phyloP scores from a whole-genome alignment of 2,329 filamentous ascomycete genomes.

The Penicillium oxalicum region DNA sequence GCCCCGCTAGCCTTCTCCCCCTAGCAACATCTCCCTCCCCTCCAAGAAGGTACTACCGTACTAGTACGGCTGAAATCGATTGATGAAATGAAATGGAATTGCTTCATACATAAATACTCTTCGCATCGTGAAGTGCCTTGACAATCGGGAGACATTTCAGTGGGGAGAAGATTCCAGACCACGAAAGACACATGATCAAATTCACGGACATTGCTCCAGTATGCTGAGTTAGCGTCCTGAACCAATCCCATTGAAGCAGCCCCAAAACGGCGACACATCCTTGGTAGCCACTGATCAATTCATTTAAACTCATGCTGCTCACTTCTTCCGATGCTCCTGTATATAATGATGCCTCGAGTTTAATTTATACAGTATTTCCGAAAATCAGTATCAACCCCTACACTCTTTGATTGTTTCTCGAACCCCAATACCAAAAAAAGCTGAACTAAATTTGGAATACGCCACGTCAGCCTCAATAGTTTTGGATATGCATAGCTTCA shows the following conservation, averaged over 20 bases:
- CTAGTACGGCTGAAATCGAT: too few species aligned
- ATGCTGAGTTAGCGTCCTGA: background rate
- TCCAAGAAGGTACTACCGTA: too few species aligned
- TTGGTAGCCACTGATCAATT: conserved; percentile 2
- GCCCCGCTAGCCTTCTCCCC: too few species aligned
- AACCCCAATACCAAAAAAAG: conserved; percentile 1
- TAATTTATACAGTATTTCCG: background rate
- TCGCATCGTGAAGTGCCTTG: too few species aligned
- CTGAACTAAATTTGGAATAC: background rate
- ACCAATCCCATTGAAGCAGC: background rate
- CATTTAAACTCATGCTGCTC: conserved; percentile 2
- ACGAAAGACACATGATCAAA: background rate
- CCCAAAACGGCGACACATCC: background rate
- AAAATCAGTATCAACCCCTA: conserved; percentile 1
- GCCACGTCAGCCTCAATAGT: too few species aligned
- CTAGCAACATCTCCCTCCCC: too few species aligned
- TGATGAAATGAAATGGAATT: too few species aligned
- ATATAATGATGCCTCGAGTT: conserved; percentile 2
- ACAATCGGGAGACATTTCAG: background rate
- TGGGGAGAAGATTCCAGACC: background rate
- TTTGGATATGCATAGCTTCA: too few species aligned
- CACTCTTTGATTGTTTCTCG: conserved; percentile 4
- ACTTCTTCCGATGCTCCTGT: conserved; percentile 3
- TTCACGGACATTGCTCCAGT: background rate
- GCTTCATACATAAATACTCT: too few species aligned